Evolutionary conservation across 2,329 filamentous ascomycete genomes (phyloP).

Genomic region (Trichoderma harzianum): DNA sequence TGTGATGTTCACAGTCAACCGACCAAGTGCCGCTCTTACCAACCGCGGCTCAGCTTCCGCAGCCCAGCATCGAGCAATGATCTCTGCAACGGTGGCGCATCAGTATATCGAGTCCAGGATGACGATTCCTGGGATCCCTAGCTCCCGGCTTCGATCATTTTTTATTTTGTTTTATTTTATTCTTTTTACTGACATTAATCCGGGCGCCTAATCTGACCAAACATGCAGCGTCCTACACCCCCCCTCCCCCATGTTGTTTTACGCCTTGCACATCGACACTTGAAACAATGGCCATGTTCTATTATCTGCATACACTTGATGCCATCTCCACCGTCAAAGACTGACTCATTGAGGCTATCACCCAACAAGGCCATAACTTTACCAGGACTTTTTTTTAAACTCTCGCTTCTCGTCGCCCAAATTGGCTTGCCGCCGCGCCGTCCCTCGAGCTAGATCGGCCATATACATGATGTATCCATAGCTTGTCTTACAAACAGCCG

Average conservation of each 20-base stretch:
- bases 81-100: neutral
- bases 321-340: slow-evolving; percentile 5
- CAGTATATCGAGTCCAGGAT: neutral
- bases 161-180: neutral
- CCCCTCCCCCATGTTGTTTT: neutral
- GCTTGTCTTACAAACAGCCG: slow-evolving; percentile 1
- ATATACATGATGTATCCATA: neutral
- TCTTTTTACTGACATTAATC: neutral
- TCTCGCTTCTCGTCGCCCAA: slow-evolving; percentile 7
- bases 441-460: neutral
- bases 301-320: neutral
- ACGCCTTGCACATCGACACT: neutral
- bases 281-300: slow-evolving; percentile 4
- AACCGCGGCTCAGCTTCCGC: slow-evolving; percentile 3
- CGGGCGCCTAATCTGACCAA: slow-evolving; percentile 14
- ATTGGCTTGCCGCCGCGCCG: neutral
- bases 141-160: neutral
- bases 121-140: neutral
- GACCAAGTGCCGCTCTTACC: slow-evolving; percentile 4
- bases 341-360: neutral
- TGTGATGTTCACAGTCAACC: neutral
- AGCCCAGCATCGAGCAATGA: neutral
- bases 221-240: neutral
- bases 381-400: neutral
- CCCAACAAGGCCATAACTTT: slow-evolving; percentile 13